phyloP scores from a whole-genome alignment of 129 eudicot species.

The Arctium lappa region DNA sequence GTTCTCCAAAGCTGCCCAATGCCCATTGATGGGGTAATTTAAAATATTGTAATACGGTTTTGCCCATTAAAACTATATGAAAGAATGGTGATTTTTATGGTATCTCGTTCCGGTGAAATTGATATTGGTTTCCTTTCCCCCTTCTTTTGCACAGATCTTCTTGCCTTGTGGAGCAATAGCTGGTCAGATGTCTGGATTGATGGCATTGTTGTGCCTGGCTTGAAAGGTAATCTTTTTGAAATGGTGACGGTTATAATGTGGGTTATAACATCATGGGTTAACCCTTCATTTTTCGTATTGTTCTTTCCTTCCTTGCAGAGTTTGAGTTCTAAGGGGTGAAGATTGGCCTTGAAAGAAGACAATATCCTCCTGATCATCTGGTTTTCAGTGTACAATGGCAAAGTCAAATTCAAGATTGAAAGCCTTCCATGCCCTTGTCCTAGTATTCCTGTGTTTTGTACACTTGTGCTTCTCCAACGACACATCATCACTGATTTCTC shows the following conservation, averaged over 20 bases:
- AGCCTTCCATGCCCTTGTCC: slow-evolving; percentile 12
- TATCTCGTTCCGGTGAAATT: neutral
- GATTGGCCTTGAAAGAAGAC: slow-evolving; percentile 2
- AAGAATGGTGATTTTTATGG: neutral
- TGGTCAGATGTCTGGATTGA: neutral
- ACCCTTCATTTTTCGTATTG: neutral
- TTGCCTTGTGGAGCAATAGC: neutral
- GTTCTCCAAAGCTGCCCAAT: neutral
- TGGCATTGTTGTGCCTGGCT: neutral
- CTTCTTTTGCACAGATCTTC: slow-evolving; percentile 6
- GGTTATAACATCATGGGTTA: neutral
- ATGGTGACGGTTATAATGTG: neutral
- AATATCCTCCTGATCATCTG: neutral
- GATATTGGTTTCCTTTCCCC: neutral
- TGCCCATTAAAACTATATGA: neutral
- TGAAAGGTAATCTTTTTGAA: neutral
- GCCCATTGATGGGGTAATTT: neutral
- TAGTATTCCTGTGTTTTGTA: slow-evolving; percentile 29
- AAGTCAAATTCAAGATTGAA: slow-evolving; percentile 27
- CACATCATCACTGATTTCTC: slow-evolving; percentile 38
- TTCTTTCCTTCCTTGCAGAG: slow-evolving; percentile 27
- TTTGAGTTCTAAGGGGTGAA: neutral
- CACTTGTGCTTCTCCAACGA: slow-evolving; percentile 33
- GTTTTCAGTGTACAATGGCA: slow-evolving; percentile 19
- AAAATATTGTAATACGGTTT: neutral